Percentiles rank a stretch among this genome's conserved stretches.
Evolutionary conservation across 78 protist species (phyloP).

Genomic region (Capsaspora owczarzaki): DNA sequence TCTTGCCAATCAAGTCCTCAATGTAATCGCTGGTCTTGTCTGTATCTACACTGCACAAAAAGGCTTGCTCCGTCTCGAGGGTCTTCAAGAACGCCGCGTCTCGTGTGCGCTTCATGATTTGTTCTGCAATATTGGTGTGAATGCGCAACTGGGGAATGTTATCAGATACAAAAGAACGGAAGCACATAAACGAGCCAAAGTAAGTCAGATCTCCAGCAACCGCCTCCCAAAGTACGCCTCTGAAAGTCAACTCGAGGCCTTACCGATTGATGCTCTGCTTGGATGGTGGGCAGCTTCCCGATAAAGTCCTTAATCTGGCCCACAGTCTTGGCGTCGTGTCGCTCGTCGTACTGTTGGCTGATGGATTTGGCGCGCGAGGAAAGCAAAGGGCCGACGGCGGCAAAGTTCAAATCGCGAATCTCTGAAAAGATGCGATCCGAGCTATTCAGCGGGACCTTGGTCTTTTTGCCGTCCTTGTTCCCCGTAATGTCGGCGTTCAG

Average conservation of each 20-base stretch:
- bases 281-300: slow-evolving; percentile 1
- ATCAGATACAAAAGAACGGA: no score
- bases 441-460: slow-evolving; percentile 7
- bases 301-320: not conserved
- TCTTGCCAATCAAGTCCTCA: not conserved
- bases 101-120: slow-evolving; percentile 5
- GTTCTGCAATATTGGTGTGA: slow-evolving; percentile 39
- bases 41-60: not conserved
- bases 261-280: slow-evolving; percentile 28
- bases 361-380: slow-evolving; percentile 24
- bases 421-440: slow-evolving; percentile 26
- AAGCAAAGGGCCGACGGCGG: slow-evolving; percentile 37
- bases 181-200: not conserved
- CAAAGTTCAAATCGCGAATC: slow-evolving; percentile 51
- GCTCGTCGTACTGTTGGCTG: not conserved
- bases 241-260: no score
- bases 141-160: no score
- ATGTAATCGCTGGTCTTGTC: not conserved
- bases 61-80: slow-evolving; percentile 44
- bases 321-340: not conserved
- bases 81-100: slow-evolving; percentile 18
- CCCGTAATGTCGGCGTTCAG: not conserved
- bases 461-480: no score
- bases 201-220: not conserved
- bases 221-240: no score